Conservation (phyloP, 805 yeast species). For the Sugiyamaella americana region DNA sequence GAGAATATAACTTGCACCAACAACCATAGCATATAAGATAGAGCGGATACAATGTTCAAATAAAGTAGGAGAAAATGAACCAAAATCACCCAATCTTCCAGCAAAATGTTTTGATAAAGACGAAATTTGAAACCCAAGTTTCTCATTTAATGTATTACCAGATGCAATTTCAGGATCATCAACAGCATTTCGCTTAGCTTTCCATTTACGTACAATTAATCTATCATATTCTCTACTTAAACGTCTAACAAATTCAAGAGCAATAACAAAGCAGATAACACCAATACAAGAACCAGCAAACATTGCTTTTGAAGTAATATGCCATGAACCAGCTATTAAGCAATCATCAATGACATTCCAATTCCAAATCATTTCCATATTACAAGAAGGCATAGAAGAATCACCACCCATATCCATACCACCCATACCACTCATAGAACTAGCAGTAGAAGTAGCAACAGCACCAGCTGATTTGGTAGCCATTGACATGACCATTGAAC, state of each 20-base stretch:
- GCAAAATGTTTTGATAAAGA: constrained; percentile 1
- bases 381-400: constrained; percentile 27
- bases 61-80: constrained; percentile 35
- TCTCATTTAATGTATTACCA: background rate
- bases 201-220: constrained; percentile 23
- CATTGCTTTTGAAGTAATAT: constrained; percentile 48
- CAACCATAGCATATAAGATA: constrained; percentile 48
- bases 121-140: background rate
- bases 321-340: constrained; percentile 61
- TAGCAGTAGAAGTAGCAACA: constrained; percentile 10
- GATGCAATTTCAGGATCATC: constrained; percentile 1
- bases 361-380: constrained; percentile 59
- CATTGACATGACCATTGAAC: constrained; percentile 15
- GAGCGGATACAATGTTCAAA: constrained; percentile 49
- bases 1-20: constrained; percentile 58
- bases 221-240: constrained; percentile 42
- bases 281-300: constrained; percentile 75
- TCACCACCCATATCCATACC: constrained; percentile 16
- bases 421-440: constrained; percentile 11
- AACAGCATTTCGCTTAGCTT: constrained; percentile 3
- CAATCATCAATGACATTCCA: constrained; percentile 66
- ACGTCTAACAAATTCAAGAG: constrained; percentile 53
- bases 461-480: constrained; percentile 6
- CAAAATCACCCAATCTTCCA: background rate
- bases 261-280: constrained; percentile 51